Conservation (phyloP, 1,284 basidiomycete species). For the Athelia psychrophila region DNA sequence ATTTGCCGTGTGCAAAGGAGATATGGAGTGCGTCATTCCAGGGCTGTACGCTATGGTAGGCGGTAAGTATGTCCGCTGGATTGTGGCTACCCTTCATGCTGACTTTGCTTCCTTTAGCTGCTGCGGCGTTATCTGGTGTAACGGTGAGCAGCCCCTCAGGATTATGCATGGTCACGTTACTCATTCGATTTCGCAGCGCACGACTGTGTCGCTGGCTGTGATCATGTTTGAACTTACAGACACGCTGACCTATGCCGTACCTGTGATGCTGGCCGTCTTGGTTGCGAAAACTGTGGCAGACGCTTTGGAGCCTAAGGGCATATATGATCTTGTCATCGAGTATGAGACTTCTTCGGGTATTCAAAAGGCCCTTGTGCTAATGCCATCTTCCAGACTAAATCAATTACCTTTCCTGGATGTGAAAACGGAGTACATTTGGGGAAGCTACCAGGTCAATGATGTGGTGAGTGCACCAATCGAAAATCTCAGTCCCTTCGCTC, state of each 20-base stretch:
- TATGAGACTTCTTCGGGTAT: constrained; percentile 26
- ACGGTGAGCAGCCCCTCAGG: constrained; percentile 51
- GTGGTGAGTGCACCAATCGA: constrained; percentile 43
- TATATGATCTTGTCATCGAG: constrained; percentile 95
- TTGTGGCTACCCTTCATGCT: no score
- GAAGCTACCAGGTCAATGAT: constrained; percentile 68
- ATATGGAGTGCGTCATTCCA: constrained; percentile 74
- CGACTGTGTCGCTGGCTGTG: constrained; percentile 91
- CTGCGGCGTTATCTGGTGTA: constrained; percentile 85
- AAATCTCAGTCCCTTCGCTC: background rate
- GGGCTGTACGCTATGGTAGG: constrained; percentile 93
- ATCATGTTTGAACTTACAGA: constrained; percentile 98
- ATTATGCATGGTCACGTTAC: background rate
- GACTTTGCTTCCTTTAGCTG: constrained; percentile 32
- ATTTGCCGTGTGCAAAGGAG: constrained; percentile 65
- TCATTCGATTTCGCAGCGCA: constrained; percentile 45
- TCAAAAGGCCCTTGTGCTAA: background rate
- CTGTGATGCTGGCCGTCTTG: constrained; percentile 88
- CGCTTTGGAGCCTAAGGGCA: constrained; percentile 90
- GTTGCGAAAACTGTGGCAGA: constrained; percentile 94
- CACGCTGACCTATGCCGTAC: constrained; percentile 92
- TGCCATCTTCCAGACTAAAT: constrained; percentile 40
- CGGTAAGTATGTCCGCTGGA: constrained; percentile 22
- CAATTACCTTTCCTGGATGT: constrained; percentile 90
- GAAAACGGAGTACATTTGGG: constrained; percentile 90